Evolutionary conservation across 768 basidiomycete species (phyloP).

Genomic region (Lactifluus echinatus): DNA sequence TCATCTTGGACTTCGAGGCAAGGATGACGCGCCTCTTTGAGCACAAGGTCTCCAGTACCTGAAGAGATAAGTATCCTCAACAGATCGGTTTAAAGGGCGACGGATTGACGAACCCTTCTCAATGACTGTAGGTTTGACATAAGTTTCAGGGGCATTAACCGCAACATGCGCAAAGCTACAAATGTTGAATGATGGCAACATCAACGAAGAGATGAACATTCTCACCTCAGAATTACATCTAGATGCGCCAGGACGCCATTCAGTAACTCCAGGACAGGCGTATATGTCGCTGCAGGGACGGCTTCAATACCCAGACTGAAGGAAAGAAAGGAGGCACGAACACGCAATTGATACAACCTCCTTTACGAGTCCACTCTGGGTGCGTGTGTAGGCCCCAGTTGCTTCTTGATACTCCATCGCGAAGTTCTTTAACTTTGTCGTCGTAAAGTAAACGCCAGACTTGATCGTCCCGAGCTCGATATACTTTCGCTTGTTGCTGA

Average conservation of each 20-base stretch:
- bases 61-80: background rate
- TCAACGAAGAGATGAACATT: background rate
- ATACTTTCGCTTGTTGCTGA: conserved; percentile 58
- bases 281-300: conserved; percentile 69
- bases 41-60: conserved; percentile 75
- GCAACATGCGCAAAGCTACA: conserved; percentile 87
- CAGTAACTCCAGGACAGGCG: conserved; percentile 75
- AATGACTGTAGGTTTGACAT: conserved; percentile 74
- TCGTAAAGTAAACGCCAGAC: conserved; percentile 84
- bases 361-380: conserved; percentile 78
- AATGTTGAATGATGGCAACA: background rate
- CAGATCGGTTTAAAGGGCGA: background rate
- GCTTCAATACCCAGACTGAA: background rate
- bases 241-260: conserved; percentile 82
- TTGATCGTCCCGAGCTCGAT: conserved; percentile 81
- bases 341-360: conserved; percentile 90
- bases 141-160: conserved; percentile 75
- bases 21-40: conserved; percentile 88
- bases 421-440: conserved; percentile 57
- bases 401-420: conserved; percentile 66
- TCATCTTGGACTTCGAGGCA: conserved; percentile 96
- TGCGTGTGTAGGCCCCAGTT: conserved; percentile 59
- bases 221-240: conserved; percentile 85
- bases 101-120: conserved; percentile 51
- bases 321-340: conserved; percentile 25